These are phyloP conservation scores for Punica granatum DNA, from an alignment of 345 rosid species.

Conservation along the genomic window DNA sequence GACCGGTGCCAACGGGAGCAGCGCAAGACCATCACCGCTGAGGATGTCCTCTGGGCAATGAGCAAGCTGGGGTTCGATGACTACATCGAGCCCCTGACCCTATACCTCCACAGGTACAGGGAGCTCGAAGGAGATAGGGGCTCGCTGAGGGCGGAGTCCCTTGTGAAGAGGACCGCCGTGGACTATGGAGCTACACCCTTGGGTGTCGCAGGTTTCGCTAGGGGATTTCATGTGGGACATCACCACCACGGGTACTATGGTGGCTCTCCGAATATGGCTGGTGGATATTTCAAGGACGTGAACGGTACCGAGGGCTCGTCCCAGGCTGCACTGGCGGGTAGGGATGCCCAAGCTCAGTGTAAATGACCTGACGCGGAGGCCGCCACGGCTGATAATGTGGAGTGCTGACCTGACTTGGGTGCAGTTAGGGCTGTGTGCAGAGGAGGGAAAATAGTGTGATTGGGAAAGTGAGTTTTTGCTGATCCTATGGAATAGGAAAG, in stretches of 20 bases:
- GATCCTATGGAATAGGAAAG: too few species aligned
- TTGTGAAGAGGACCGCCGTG: conserved; percentile 42
- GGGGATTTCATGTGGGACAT: conserved; percentile 34
- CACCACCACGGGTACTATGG: conserved; percentile 44
- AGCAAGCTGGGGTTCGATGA: conserved; percentile 90
- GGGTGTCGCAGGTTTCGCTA: conserved; percentile 23
- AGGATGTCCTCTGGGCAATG: conserved; percentile 92
- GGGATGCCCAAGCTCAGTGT: conserved; percentile 18
- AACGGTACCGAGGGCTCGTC: conserved; percentile 19
- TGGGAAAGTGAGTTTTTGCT: too few species aligned
- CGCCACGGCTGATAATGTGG: too few species aligned
- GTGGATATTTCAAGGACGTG: conserved; percentile 29
- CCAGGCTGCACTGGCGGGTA: conserved; percentile 15
- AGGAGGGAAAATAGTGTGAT: too few species aligned
- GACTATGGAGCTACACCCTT: conserved; percentile 21
- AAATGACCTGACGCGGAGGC: conserved; percentile 12
- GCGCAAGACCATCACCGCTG: conserved; percentile 92
- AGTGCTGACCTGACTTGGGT: too few species aligned
- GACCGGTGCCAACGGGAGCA: conserved; percentile 95
- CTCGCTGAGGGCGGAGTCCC: conserved; percentile 37
- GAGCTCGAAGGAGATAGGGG: conserved; percentile 67
- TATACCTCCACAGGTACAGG: conserved; percentile 72
- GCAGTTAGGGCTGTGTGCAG: too few species aligned
- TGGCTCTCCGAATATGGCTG: conserved; percentile 10
- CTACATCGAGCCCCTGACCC: conserved; percentile 69